A percentile compares a stretch with the other conserved stretches of the same genome.
Evolutionary conservation across 73 alveolate genomes (phyloP).

Genomic region (Paramecium biaurelia): DNA sequence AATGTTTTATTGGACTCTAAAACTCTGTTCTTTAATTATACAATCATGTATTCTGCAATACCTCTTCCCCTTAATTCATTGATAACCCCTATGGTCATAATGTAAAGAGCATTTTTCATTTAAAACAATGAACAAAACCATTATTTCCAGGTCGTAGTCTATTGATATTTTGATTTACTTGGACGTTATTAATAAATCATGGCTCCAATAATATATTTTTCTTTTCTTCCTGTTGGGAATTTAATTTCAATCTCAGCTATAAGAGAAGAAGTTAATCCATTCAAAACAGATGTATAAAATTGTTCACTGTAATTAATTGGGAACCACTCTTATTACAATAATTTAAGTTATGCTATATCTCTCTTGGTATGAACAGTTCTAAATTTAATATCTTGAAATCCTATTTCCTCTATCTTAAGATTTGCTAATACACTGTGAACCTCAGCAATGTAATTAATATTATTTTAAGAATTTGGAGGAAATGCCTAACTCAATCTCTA

Average conservation of each 20-base stretch:
- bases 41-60: conserved; percentile 43
- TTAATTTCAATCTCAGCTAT: conserved; percentile 50
- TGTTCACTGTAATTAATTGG: conserved; percentile 33
- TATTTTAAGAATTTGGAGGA: conserved; percentile 47
- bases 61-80: conserved; percentile 50
- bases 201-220: conserved; percentile 41
- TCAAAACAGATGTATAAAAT: background rate
- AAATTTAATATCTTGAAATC: background rate
- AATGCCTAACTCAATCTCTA: conserved; percentile 41
- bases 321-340: conserved; percentile 54
- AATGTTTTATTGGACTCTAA: background rate
- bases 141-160: background rate
- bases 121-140: conserved; percentile 23
- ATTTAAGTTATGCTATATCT: conserved; percentile 46
- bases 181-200: background rate
- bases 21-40: conserved; percentile 7
- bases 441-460: conserved; percentile 30
- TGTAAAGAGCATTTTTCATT: conserved; percentile 11
- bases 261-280: background rate
- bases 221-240: conserved; percentile 10
- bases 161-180: background rate
- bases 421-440: background rate
- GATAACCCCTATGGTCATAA: conserved; percentile 45
- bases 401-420: background rate
- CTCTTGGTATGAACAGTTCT: background rate